Base-by-base conservation (phyloP, 2,329 filamentous ascomycete genomes). In the Samsoniella hepiali region DNA sequence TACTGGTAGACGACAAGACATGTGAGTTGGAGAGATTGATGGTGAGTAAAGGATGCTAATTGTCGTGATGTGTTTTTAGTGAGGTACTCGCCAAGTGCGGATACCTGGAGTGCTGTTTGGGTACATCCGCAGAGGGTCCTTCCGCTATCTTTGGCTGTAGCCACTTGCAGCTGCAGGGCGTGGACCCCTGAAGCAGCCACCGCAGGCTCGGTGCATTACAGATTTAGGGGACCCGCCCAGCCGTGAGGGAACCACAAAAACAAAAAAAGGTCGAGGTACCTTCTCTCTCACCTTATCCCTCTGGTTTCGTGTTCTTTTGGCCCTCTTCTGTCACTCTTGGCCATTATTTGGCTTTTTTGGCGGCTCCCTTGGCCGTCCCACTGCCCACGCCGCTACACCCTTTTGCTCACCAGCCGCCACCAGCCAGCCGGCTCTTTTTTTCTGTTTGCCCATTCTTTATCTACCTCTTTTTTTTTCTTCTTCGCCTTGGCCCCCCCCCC, bases 301-400 rank as follows among this genome's bases (percentile, higher is more conserved):
- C 10, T 53, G 27, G 38, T 45, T 40, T 58, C 55, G 55, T 58
- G 55, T 58, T 42, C 36, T 31, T 58, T 58, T 45, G 10, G 38
- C 22, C 22, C 22, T 22, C 22, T 22, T 22, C 22, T 22, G 22
- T 22, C 22, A 22, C 22, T 22, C 22, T 22, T 22, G 22, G 22
- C 22, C 22, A 22, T 22, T 22, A 22, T 58, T 58, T 45, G 10
- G 38, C 11, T 58, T 58, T 58, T 47, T 27, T 10, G 11, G 59
- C 50, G 53, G 32, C 51, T 57, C 53, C 57, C 57, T 51, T 56
- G 29, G 10, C 50, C 29, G 32, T 51, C 53, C 60, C 51, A 56
- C 50, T 29, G 29, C 27, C 36, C 36, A 53, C 58, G 34, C n/a
- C 27, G 29, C 58, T 53, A 44, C 7, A 45, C 51, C 60, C 60